Evolutionary conservation across 1,284 basidiomycete genomes (phyloP).

Genomic region (Schizophyllum amplum): DNA sequence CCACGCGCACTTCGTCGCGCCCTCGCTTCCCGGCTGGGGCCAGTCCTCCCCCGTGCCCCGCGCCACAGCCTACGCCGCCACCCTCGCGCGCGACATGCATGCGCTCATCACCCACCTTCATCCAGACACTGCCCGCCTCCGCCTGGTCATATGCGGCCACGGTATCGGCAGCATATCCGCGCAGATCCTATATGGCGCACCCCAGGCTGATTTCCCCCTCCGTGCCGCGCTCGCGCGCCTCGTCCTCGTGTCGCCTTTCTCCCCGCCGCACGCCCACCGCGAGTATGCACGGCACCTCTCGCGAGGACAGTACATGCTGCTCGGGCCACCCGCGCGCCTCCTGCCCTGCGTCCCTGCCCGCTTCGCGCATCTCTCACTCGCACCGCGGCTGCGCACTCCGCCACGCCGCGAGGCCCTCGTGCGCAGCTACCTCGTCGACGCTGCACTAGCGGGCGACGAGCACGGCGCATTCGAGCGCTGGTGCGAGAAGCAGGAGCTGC

Average conservation of each 20-base stretch:
- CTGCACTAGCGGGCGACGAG: slow-evolving; percentile 33
- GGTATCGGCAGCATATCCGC: slow-evolving; percentile 46
- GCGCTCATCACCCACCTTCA: slow-evolving; percentile 43
- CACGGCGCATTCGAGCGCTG: slow-evolving; percentile 29
- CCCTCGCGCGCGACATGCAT: slow-evolving; percentile 37
- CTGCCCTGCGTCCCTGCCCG: slow-evolving; percentile 30
- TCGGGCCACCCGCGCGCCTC: slow-evolving; percentile 35
- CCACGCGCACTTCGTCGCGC: slow-evolving; percentile 36
- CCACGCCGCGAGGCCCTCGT: slow-evolving; percentile 30
- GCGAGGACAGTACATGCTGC: slow-evolving; percentile 35
- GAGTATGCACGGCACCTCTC: slow-evolving; percentile 35
- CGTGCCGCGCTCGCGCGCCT: slow-evolving; percentile 37
- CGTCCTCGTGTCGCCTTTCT: slow-evolving; percentile 36
- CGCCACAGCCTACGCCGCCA: slow-evolving; percentile 29
- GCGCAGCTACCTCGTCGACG: slow-evolving; percentile 27
- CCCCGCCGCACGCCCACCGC: slow-evolving; percentile 38
- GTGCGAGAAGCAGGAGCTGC: slow-evolving; percentile 30
- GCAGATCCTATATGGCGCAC: slow-evolving; percentile 48
- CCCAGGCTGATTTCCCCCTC: slow-evolving; percentile 41
- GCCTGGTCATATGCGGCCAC: slow-evolving; percentile 42
- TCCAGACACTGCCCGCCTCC: slow-evolving; percentile 29
- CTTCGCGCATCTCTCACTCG: slow-evolving; percentile 25
- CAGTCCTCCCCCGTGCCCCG: slow-evolving; percentile 34
- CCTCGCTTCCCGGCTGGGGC: slow-evolving; percentile 50
- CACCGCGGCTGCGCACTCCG: slow-evolving; percentile 20